phyloP scores from a whole-genome alignment of 2,329 filamentous ascomycete genomes.

The Fusarium heterosporum region DNA sequence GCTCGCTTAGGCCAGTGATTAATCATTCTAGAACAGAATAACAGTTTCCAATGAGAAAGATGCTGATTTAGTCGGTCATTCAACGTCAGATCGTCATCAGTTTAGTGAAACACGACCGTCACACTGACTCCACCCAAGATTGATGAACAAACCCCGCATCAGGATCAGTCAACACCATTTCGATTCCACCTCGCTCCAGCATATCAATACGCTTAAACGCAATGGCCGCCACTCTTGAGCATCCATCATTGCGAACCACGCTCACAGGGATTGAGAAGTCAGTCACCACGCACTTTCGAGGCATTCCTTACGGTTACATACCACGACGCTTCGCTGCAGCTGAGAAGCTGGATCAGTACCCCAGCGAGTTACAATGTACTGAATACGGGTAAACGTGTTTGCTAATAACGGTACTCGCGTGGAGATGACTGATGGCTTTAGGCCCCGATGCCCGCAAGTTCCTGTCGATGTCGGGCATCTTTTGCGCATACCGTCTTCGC shows the following conservation, averaged over 20 bases:
- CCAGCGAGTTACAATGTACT: conserved; percentile 2
- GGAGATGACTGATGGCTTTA: conserved; percentile 8
- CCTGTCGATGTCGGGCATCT: conserved; percentile 56
- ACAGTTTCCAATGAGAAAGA: no score
- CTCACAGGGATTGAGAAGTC: not conserved
- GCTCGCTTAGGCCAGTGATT: no score
- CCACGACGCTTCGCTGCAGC: conserved; percentile 7
- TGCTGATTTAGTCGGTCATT: not conserved
- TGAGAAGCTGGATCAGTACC: not conserved
- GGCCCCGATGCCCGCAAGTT: conserved; percentile 57
- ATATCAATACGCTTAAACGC: not conserved
- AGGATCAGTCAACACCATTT: not conserved
- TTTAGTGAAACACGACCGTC: not conserved
- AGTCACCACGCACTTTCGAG: conserved; percentile 8
- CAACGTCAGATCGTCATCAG: not conserved
- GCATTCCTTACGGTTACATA: conserved; percentile 7
- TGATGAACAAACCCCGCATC: not conserved
- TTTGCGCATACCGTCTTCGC: conserved; percentile 55
- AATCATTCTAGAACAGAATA: no score
- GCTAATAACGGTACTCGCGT: accelerated
- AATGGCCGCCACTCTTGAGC: not conserved
- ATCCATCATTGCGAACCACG: accelerated
- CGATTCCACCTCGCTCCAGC: not conserved
- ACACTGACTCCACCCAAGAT: not conserved
- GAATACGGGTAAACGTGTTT: not conserved